phyloP scores from a whole-genome alignment of 2,329 filamentous ascomycete genomes.

The Corniculantispora saksenae region DNA sequence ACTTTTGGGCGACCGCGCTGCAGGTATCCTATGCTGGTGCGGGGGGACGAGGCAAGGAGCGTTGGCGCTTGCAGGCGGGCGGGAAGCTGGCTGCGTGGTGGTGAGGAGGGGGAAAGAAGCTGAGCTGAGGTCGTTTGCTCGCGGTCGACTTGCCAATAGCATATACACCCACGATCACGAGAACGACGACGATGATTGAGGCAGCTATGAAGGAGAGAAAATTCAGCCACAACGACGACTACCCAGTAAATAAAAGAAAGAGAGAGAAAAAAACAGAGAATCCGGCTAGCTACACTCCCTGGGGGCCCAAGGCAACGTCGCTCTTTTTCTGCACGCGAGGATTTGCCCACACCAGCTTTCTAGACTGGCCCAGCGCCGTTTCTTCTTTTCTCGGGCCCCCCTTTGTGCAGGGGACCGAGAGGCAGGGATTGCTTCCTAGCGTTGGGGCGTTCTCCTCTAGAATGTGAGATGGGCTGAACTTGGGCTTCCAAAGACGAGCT shows the following conservation, averaged over 20 bases:
- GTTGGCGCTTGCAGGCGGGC: background rate
- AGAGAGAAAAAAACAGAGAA: background rate
- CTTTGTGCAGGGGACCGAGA: background rate
- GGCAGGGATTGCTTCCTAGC: constrained; percentile 2
- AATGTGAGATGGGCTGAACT: constrained; percentile 12
- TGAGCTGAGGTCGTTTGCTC: background rate
- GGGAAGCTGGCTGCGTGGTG: background rate
- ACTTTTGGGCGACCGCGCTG: background rate
- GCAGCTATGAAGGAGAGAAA: background rate
- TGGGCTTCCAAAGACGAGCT: constrained; percentile 13
- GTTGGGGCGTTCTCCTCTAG: background rate
- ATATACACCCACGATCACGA: background rate
- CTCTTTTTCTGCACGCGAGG: constrained; percentile 16
- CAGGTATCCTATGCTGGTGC: constrained; percentile 5
- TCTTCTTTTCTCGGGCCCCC: background rate
- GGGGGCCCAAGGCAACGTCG: constrained; percentile 10
- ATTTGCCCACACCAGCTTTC: constrained; percentile 9
- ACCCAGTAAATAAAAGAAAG: background rate
- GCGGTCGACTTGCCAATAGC: background rate
- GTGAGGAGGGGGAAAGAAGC: background rate
- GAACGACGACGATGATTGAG: background rate
- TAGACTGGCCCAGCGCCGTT: constrained; percentile 8
- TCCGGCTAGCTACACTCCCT: background rate
- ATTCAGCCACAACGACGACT: background rate
- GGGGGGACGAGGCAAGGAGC: background rate